Conservation (phyloP, 768 basidiomycete species). For the Amanita rimosa region DNA sequence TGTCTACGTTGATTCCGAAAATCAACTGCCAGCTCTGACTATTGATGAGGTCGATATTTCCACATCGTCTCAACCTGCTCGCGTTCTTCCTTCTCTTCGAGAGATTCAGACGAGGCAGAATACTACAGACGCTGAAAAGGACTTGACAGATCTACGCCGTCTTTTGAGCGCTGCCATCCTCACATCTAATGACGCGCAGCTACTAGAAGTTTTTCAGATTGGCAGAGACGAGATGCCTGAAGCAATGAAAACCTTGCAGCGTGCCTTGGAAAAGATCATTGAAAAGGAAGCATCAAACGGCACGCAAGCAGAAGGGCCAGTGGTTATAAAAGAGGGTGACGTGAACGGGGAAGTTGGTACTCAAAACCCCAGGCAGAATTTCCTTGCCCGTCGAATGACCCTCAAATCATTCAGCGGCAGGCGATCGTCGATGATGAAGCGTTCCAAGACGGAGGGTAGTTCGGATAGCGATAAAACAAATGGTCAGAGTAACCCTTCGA, state of each 20-base stretch:
- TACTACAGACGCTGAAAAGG: slow-evolving; percentile 33
- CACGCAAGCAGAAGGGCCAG: background rate
- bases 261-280: slow-evolving; percentile 35
- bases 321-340: background rate
- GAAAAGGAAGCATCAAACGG: background rate
- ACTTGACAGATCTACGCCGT: slow-evolving; percentile 42
- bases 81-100: slow-evolving; percentile 14
- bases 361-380: background rate
- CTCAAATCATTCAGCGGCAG: background rate
- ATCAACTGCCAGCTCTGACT: slow-evolving; percentile 7
- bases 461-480: background rate
- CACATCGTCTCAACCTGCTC: background rate
- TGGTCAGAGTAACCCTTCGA: background rate
- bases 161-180: slow-evolving; percentile 49
- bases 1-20: slow-evolving; percentile 7
- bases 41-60: slow-evolving; percentile 1
- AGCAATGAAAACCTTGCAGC: slow-evolving; percentile 69
- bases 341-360: background rate
- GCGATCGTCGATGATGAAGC: background rate
- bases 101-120: slow-evolving; percentile 20
- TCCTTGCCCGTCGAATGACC: background rate
- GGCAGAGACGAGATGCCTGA: slow-evolving; percentile 64
- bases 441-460: slow-evolving; percentile 4
- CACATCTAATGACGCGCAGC: slow-evolving; percentile 48
- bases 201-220: slow-evolving; percentile 53